Conservation (phyloP, 495 filamentous ascomycete species). For the Cercophora scortea region DNA sequence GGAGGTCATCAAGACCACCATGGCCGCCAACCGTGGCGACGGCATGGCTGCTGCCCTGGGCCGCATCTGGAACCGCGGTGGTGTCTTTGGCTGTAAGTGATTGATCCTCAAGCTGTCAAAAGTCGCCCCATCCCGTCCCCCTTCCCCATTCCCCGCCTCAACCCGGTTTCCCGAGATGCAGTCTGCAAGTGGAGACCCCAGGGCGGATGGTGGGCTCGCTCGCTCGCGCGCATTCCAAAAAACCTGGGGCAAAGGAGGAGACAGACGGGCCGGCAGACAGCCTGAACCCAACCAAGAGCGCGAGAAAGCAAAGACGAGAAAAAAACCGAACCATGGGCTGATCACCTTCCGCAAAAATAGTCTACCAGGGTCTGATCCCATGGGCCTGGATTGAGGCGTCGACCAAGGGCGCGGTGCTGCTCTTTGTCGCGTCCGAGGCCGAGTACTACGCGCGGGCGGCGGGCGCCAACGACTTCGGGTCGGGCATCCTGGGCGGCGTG, state of each 20-base stretch:
- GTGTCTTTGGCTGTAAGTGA: slow-evolving; percentile 87
- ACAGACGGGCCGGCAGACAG: no score
- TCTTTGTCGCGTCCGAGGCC: slow-evolving; percentile 97
- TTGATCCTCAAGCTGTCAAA: neutral
- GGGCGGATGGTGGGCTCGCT: no score
- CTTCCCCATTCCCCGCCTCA: no score
- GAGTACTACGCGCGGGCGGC: slow-evolving; percentile 80
- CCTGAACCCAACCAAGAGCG: no score
- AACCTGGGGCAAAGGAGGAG: no score
- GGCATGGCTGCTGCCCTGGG: slow-evolving; percentile 72
- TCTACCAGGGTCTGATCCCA: slow-evolving; percentile 98
- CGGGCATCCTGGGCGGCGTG: slow-evolving; percentile 88
- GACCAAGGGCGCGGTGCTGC: slow-evolving; percentile 96
- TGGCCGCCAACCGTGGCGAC: slow-evolving; percentile 92
- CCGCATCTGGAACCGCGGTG: slow-evolving; percentile 90
- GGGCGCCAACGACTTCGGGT: slow-evolving; percentile 78
- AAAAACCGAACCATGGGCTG: no score
- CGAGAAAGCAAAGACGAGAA: no score
- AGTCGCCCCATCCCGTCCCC: neutral
- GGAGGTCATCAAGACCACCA: slow-evolving; percentile 98
- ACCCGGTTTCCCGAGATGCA: no score
- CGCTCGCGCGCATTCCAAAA: no score
- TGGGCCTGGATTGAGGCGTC: slow-evolving; percentile 99
- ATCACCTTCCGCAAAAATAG: slow-evolving; percentile 35
- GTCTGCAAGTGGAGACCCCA: no score